Conservation (phyloP, 106 monocot species). For the Allium sativum region DNA sequence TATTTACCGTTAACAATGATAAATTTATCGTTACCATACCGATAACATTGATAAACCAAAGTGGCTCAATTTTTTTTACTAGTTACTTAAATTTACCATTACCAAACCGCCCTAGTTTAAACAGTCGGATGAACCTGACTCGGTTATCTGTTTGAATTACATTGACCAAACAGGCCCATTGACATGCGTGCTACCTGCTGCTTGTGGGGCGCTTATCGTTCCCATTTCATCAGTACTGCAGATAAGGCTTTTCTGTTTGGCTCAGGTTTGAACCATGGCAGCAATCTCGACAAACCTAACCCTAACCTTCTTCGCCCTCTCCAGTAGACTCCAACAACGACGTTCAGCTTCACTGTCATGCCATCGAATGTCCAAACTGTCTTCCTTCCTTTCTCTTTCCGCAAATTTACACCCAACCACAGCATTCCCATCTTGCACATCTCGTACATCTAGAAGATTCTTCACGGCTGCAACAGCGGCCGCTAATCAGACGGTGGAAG, state of each 20-base stretch:
- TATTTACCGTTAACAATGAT: no score
- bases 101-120: no score
- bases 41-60: no score
- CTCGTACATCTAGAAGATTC: conserved; percentile 19
- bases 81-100: no score
- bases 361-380: not conserved
- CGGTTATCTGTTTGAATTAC: no score
- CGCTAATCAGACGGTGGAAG: conserved; percentile 20
- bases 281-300: conserved; percentile 24
- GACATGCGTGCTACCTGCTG: no score
- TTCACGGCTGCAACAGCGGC: conserved; percentile 17
- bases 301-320: conserved; percentile 23
- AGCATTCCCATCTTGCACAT: not conserved
- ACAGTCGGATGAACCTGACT: no score
- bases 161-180: no score
- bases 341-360: not conserved
- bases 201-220: no score
- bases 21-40: no score
- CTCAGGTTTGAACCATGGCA: conserved; percentile 19
- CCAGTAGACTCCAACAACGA: conserved; percentile 4
- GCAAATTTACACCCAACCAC: not conserved
- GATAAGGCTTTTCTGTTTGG: conserved; percentile 9
- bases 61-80: no score
- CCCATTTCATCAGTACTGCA: not conserved
- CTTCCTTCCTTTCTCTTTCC: not conserved